Evolutionary conservation across 495 filamentous ascomycete genomes (phyloP).

Genomic region (Neurospora discreta): DNA sequence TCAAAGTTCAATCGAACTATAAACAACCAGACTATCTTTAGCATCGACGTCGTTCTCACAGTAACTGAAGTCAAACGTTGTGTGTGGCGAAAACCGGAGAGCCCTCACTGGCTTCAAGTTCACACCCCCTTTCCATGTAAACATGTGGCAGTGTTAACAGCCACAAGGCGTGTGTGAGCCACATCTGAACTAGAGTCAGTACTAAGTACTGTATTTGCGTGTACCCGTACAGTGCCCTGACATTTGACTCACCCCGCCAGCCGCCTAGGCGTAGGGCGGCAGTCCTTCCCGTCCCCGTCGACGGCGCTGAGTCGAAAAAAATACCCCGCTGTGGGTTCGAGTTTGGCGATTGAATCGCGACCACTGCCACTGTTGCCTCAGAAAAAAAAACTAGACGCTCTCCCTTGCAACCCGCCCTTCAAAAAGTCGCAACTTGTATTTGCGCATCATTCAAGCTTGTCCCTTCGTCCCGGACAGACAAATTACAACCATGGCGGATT

Average conservation of each 20-base stretch:
- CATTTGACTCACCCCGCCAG: neutral
- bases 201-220: neutral
- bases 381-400: neutral
- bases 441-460: neutral
- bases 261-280: neutral
- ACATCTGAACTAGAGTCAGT: neutral
- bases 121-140: neutral
- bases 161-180: neutral
- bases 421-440: neutral
- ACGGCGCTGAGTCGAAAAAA: neutral
- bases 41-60: neutral
- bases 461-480: neutral
- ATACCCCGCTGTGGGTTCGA: neutral
- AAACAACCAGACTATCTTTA: neutral
- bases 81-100: neutral
- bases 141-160: neutral
- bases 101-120: neutral
- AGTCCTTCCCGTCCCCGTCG: neutral
- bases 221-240: neutral
- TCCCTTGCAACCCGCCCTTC: neutral
- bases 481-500: slow-evolving; percentile 40
- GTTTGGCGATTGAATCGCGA: neutral
- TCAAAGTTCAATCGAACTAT: neutral
- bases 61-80: neutral
- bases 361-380: neutral